Conservation (phyloP, 2,329 filamentous ascomycete species). For the Aspergillus flavus region DNA sequence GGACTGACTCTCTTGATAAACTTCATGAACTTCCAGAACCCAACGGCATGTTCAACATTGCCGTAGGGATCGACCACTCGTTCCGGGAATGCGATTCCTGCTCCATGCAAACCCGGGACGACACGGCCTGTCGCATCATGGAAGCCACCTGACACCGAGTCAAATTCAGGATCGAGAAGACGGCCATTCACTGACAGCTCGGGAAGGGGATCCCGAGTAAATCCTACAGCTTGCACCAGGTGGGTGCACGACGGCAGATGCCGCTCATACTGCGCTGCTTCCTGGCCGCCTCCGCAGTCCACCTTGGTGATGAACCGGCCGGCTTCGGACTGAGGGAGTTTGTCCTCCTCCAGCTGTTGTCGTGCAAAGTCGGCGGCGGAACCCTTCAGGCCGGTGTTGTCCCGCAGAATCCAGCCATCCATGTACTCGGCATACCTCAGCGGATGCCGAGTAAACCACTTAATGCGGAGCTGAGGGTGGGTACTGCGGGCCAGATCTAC, state of each 20-base stretch:
- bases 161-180: constrained; percentile 31
- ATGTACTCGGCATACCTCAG: constrained; percentile 64
- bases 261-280: constrained; percentile 50
- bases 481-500: constrained; percentile 54
- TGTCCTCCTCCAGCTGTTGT: constrained; percentile 58
- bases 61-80: constrained; percentile 62
- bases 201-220: constrained; percentile 55
- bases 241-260: constrained; percentile 54
- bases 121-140: constrained; percentile 45
- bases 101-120: constrained; percentile 60
- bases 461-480: constrained; percentile 58
- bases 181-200: constrained; percentile 42
- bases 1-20: constrained; percentile 60
- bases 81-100: constrained; percentile 67
- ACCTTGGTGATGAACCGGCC: constrained; percentile 52
- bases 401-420: constrained; percentile 65
- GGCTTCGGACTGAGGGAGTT: constrained; percentile 49
- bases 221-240: constrained; percentile 64
- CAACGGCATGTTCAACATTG: constrained; percentile 64
- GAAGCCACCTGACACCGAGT: constrained; percentile 49
- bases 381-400: constrained; percentile 68
- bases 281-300: constrained; percentile 46
- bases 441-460: constrained; percentile 64
- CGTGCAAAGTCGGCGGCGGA: constrained; percentile 62
- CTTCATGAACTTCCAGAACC: constrained; percentile 68